phyloP scores from a whole-genome alignment of 2,329 filamentous ascomycete species.

The Phoma sp. region DNA sequence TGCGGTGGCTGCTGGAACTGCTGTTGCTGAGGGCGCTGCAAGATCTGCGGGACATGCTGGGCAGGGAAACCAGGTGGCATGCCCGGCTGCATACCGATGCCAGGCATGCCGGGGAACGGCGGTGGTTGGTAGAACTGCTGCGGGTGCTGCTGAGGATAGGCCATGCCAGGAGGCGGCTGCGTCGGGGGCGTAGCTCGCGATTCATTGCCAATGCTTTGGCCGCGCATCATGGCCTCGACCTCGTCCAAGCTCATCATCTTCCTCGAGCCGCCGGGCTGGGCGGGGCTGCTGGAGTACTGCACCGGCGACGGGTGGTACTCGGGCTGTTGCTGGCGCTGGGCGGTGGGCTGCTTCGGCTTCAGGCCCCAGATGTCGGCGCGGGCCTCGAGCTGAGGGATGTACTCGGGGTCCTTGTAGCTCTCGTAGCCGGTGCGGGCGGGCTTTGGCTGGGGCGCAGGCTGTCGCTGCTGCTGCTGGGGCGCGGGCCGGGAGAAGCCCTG shows the following conservation, averaged over 20 bases:
- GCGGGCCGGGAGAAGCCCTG: constrained; percentile 55
- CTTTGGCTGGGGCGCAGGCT: constrained; percentile 58
- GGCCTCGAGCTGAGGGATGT: constrained; percentile 88
- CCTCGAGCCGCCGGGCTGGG: constrained; percentile 51
- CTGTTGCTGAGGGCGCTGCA: constrained; percentile 57
- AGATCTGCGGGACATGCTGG: constrained; percentile 58
- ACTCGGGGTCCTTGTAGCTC: constrained; percentile 83
- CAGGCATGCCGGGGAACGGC: constrained; percentile 46
- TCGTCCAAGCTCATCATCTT: constrained; percentile 97
- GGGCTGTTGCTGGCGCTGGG: constrained; percentile 39
- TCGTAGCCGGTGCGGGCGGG: constrained; percentile 86
- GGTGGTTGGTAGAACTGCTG: constrained; percentile 32
- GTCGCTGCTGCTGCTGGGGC: constrained; percentile 60
- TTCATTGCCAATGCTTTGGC: constrained; percentile 61
- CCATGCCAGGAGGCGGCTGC: constrained; percentile 28
- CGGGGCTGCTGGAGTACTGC: constrained; percentile 26
- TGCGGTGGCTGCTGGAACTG: constrained; percentile 49
- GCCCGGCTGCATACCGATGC: constrained; percentile 31
- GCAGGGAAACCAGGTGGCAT: constrained; percentile 42
- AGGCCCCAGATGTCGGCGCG: constrained; percentile 94
- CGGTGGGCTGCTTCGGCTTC: constrained; percentile 64
- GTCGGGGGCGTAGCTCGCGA: constrained; percentile 36
- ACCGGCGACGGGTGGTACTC: constrained; percentile 23
- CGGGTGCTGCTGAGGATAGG: constrained; percentile 24
- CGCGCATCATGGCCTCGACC: constrained; percentile 90